Evolutionary conservation across 2,329 filamentous ascomycete species (phyloP).

Genomic region (Diaporthe helianthi): DNA sequence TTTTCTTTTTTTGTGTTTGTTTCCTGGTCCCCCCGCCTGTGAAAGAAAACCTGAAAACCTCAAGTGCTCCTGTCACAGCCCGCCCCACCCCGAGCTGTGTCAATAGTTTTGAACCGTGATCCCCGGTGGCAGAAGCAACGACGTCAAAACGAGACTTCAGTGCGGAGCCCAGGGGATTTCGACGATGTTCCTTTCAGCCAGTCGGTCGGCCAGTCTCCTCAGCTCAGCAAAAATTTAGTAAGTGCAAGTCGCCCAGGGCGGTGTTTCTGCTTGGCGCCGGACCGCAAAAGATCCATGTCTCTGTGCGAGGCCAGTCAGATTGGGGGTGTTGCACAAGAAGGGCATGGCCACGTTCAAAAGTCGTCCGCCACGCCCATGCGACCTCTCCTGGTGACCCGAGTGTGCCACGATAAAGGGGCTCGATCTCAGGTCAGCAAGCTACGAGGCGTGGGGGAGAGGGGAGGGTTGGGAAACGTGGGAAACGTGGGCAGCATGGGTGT

Average conservation of each 20-base stretch:
- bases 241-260: background rate
- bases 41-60: background rate
- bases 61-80: constrained; percentile 1
- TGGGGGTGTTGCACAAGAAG: constrained; percentile 16
- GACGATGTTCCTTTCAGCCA: background rate
- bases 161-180: background rate
- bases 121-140: constrained; percentile 18
- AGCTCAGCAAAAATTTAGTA: background rate
- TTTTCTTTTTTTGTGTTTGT: too few relatives aligned
- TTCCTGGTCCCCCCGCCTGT: too few relatives aligned
- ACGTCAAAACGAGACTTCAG: constrained; percentile 1
- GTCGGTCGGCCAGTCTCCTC: constrained; percentile 1
- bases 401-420: constrained; percentile 27
- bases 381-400: constrained; percentile 19
- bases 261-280: constrained; percentile 13
- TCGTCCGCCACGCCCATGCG: constrained; percentile 26
- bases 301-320: constrained; percentile 21
- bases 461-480: too few relatives aligned
- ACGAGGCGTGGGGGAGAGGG: constrained; percentile 27
- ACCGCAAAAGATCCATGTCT: constrained; percentile 24
- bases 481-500: constrained; percentile 23
- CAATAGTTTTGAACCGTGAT: background rate
- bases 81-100: constrained; percentile 14
- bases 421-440: constrained; percentile 27
- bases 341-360: constrained; percentile 15